These are phyloP conservation scores for Astrothelium subdiscretum DNA, from an alignment of 495 filamentous ascomycete genomes.

Conservation along the genomic window DNA sequence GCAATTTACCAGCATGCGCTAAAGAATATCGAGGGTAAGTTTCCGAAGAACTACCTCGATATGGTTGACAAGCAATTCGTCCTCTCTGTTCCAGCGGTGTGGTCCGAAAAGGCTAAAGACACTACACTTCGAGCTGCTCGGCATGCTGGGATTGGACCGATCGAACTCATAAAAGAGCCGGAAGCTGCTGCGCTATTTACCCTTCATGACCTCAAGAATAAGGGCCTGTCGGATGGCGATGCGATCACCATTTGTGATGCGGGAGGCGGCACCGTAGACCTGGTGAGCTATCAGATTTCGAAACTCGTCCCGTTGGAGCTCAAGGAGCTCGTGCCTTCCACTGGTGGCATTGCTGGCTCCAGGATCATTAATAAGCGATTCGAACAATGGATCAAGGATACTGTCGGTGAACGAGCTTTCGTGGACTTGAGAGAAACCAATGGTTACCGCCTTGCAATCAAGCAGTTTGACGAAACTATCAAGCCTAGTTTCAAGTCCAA, in stretches of 20 bases:
- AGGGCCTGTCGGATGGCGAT: constrained; percentile 48
- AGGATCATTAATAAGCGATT: constrained; percentile 7
- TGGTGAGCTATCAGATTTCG: constrained; percentile 44
- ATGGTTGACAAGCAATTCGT: constrained; percentile 55
- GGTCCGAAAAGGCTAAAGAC: constrained; percentile 63
- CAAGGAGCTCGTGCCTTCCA: constrained; percentile 3
- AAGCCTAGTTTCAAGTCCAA: constrained; percentile 34
- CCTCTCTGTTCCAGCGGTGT: constrained; percentile 51
- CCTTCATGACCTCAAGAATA: constrained; percentile 55
- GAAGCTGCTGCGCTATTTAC: constrained; percentile 69
- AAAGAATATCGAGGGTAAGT: constrained; percentile 27
- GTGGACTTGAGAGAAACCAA: not conserved
- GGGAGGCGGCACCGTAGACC: constrained; percentile 64
- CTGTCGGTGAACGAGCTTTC: constrained; percentile 4
- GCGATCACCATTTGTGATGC: constrained; percentile 68
- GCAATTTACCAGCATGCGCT: constrained; percentile 22
- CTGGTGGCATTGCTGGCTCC: constrained; percentile 7
- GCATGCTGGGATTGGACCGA: constrained; percentile 52
- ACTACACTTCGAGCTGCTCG: constrained; percentile 54
- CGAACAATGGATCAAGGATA: constrained; percentile 2
- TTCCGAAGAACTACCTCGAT: constrained; percentile 50
- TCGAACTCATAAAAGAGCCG: constrained; percentile 62
- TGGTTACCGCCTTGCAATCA: constrained; percentile 3
- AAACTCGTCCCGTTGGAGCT: too few relatives aligned
- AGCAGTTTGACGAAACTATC: constrained; percentile 36